Percentiles rank a stretch among this genome's conserved stretches.
Evolutionary conservation across 345 rosid genomes (phyloP).

Genomic region (Streptanthus diversifolius): DNA sequence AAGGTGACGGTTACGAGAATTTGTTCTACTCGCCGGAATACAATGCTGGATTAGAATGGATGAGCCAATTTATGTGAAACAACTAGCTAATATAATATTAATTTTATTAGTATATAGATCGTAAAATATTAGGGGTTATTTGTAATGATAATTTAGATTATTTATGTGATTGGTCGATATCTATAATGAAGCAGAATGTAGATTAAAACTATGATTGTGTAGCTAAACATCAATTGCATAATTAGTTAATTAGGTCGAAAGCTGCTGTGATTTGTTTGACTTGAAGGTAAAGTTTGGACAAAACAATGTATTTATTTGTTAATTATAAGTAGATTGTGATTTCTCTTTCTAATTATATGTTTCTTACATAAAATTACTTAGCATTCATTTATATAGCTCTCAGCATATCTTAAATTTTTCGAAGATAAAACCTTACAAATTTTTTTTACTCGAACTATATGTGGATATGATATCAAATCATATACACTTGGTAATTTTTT

Average conservation of each 20-base stretch:
- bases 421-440: background rate
- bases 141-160: background rate
- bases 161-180: conserved; percentile 15
- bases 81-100: background rate
- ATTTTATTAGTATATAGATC: background rate
- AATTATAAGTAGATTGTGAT: conserved; percentile 5
- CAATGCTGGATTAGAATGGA: conserved; percentile 54
- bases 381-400: background rate
- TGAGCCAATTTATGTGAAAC: conserved; percentile 37
- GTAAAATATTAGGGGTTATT: background rate
- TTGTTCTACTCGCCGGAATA: conserved; percentile 42
- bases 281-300: conserved; percentile 1
- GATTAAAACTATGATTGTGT: background rate
- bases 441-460: background rate
- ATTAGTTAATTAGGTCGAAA: background rate
- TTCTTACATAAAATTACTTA: background rate
- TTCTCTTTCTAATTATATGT: background rate
- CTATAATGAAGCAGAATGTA: conserved; percentile 5
- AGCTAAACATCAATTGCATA: conserved; percentile 3
- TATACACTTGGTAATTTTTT: background rate
- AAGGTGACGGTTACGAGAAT: conserved; percentile 35
- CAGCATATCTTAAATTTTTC: background rate
- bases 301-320: background rate
- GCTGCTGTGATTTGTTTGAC: background rate
- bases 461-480: background rate